Evolutionary conservation across 345 rosid genomes (phyloP).

Genomic region (Eucalyptus brandiana): DNA sequence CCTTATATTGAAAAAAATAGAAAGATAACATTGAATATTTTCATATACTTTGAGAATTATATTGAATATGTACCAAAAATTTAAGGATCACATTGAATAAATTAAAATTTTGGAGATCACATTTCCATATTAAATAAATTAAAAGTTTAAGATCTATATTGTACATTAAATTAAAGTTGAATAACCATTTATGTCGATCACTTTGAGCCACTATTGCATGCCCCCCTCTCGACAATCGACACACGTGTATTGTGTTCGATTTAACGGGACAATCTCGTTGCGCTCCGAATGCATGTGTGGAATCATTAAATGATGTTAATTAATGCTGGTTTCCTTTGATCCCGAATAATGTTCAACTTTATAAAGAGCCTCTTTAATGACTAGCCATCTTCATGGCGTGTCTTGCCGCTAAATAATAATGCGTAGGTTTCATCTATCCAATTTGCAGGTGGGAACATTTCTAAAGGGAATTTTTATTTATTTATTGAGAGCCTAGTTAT

Average conservation of each 20-base stretch:
- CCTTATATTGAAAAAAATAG: no score
- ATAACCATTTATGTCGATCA: neutral
- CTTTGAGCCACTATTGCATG: neutral
- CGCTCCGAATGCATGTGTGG: neutral
- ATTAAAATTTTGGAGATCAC: no score
- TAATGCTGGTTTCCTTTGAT: neutral
- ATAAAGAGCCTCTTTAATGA: neutral
- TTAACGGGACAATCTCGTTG: neutral
- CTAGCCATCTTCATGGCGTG: neutral
- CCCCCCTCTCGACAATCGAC: neutral
- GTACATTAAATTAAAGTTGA: no score
- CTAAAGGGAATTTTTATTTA: neutral
- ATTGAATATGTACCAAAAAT: fast-evolving
- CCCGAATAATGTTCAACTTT: neutral
- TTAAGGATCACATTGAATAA: no score
- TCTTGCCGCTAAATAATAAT: neutral
- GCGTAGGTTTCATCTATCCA: neutral
- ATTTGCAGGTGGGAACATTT: neutral
- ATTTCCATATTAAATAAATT: no score
- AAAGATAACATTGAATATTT: no score
- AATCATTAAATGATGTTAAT: neutral
- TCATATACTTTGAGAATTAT: no score
- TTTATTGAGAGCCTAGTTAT: neutral
- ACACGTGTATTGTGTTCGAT: neutral
- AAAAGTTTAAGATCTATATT: neutral